Evolutionary conservation across 345 rosid species (phyloP).

Genomic region (Carallia pectinifolia): DNA sequence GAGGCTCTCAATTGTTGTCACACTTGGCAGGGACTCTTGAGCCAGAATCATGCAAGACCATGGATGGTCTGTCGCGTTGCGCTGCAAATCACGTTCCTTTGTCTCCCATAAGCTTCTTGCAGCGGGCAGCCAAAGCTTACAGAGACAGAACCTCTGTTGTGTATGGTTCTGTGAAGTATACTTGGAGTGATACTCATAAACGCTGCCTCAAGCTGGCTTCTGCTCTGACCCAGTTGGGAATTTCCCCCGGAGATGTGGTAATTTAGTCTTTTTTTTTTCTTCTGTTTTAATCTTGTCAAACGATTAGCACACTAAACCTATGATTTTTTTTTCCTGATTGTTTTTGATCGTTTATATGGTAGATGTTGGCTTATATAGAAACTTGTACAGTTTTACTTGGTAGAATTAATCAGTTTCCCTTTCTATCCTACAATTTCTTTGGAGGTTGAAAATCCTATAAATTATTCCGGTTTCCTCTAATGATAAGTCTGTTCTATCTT

Average conservation of each 20-base stretch:
- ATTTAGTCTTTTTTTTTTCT: constrained; percentile 11
- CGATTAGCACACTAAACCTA: too few species aligned
- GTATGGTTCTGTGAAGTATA: constrained; percentile 43
- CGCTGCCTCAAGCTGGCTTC: constrained; percentile 77
- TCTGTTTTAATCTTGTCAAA: background rate
- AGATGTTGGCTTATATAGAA: too few species aligned
- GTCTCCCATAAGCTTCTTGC: constrained; percentile 72
- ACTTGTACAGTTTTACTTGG: too few species aligned
- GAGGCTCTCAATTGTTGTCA: constrained; percentile 10
- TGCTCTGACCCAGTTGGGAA: constrained; percentile 55
- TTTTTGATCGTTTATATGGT: too few species aligned
- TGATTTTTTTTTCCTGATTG: too few species aligned
- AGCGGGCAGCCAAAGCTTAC: constrained; percentile 66
- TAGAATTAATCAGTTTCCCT: too few species aligned
- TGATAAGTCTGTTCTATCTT: too few species aligned
- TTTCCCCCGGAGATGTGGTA: constrained; percentile 70
- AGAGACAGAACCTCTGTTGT: constrained; percentile 55
- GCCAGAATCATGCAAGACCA: constrained; percentile 49
- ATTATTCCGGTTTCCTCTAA: too few species aligned
- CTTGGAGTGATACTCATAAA: constrained; percentile 62
- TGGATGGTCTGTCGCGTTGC: constrained; percentile 59
- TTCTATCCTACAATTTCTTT: too few species aligned
- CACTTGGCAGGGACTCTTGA: constrained; percentile 19
- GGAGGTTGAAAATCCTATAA: too few species aligned
- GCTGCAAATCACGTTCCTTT: constrained; percentile 57